Evolutionary conservation across 345 rosid genomes (phyloP).

Genomic region (Eucalyptus curtisii): DNA sequence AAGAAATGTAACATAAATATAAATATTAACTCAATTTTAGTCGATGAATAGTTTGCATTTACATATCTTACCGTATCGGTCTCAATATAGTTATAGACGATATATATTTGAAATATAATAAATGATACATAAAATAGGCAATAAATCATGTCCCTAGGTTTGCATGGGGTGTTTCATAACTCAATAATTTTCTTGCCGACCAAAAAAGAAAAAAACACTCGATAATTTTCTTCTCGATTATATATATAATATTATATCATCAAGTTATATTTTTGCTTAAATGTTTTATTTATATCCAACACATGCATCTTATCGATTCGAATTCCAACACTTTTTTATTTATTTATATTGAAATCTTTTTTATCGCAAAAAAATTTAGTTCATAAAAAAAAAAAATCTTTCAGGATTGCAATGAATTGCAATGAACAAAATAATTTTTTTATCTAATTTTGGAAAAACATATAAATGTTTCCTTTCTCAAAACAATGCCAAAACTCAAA

Average conservation of each 20-base stretch:
- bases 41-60: background rate
- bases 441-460: background rate
- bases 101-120: background rate
- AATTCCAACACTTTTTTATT: background rate
- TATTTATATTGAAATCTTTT: background rate
- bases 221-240: background rate
- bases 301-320: background rate
- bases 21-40: background rate
- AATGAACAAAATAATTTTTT: background rate
- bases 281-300: background rate
- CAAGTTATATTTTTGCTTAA: background rate
- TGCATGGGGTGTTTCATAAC: accelerated
- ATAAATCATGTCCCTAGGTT: background rate
- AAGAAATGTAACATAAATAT: background rate
- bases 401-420: background rate
- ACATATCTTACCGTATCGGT: background rate
- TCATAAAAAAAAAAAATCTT: background rate
- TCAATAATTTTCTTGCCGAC: background rate
- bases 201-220: too few species aligned
- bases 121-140: background rate
- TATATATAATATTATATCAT: background rate
- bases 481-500: background rate
- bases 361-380: background rate
- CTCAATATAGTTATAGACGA: background rate
- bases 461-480: background rate